Percentiles rank a stretch among this genome's conserved stretches.
phyloP scores from a whole-genome alignment of 2,329 filamentous ascomycete species.

The Sclerotinia subarctica region DNA sequence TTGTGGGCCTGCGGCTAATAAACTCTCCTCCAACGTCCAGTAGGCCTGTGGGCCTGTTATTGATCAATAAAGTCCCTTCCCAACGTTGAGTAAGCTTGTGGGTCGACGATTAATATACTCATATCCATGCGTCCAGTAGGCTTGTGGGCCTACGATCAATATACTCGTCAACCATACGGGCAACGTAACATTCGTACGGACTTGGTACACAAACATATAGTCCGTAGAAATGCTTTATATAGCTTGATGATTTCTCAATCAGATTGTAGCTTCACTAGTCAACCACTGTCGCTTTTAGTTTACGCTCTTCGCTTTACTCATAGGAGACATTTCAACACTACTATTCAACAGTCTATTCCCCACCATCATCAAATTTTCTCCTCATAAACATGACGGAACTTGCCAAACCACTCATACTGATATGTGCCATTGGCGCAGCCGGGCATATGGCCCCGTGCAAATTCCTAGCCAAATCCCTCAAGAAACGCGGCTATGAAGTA shows the following conservation, averaged over 20 bases:
- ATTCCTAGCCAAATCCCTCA: slow-evolving; percentile 24
- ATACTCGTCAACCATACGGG: not conserved
- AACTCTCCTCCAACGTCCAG: no score
- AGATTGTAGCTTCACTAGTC: not conserved
- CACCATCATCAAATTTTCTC: not conserved
- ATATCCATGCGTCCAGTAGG: no score
- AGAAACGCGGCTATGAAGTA: slow-evolving; percentile 42
- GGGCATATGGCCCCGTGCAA: slow-evolving; percentile 25
- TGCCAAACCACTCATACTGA: not conserved
- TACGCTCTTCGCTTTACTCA: not conserved
- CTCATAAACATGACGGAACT: not conserved
- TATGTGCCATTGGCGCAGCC: slow-evolving; percentile 15
- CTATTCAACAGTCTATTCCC: not conserved
- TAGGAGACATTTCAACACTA: not conserved
- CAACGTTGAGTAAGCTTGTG: no score
- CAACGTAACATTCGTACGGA: not conserved
- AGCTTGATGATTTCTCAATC: not conserved
- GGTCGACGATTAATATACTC: no score
- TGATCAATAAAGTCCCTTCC: not conserved
- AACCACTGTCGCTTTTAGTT: not conserved
- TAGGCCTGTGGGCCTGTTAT: no score
- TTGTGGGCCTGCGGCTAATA: no score
- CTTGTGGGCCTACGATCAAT: no score
- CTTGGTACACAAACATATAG: not conserved
- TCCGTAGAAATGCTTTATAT: not conserved